Conservation (phyloP, 2,329 filamentous ascomycete genomes). For the Lasiodiplodia citricola region DNA sequence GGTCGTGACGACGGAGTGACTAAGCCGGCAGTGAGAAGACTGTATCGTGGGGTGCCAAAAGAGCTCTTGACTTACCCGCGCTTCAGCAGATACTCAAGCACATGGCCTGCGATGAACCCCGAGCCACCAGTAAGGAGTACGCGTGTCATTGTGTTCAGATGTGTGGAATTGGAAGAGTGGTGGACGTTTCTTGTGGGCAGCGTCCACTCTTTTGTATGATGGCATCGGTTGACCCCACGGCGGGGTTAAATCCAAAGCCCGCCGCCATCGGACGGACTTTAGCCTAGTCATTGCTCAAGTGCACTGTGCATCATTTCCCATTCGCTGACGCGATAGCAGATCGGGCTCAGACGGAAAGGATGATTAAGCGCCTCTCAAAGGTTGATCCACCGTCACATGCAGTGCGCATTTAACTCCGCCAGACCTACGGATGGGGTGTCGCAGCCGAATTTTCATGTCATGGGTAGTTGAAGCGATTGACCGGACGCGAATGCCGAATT, state of each 20-base stretch:
- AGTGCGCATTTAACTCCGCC: too few relatives aligned
- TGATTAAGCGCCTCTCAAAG: neutral
- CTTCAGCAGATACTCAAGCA: conserved; percentile 64
- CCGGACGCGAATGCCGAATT: too few relatives aligned
- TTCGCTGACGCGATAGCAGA: neutral
- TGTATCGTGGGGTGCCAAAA: neutral
- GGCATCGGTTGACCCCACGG: conserved; percentile 17
- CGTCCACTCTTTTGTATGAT: conserved; percentile 15
- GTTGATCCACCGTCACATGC: neutral
- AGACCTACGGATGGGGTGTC: neutral
- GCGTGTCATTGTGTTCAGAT: conserved; percentile 38
- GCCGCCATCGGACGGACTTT: conserved; percentile 14
- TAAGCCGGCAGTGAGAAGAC: conserved; percentile 31
- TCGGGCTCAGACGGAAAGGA: too few relatives aligned
- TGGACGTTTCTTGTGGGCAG: neutral
- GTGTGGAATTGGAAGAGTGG: neutral
- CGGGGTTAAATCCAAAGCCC: conserved; percentile 15
- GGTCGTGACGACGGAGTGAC: conserved; percentile 67
- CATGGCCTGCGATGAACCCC: conserved; percentile 70
- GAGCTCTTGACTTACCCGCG: conserved; percentile 48
- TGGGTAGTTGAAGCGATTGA: too few relatives aligned
- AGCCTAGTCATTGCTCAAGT: neutral
- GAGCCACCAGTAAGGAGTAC: conserved; percentile 58
- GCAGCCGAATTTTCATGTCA: neutral
- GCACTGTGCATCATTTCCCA: neutral